Percentiles rank a stretch among this genome's conserved stretches.
Evolutionary conservation across 352 stramenopile genomes (phyloP).

Genomic region (Pythium dissotocum): DNA sequence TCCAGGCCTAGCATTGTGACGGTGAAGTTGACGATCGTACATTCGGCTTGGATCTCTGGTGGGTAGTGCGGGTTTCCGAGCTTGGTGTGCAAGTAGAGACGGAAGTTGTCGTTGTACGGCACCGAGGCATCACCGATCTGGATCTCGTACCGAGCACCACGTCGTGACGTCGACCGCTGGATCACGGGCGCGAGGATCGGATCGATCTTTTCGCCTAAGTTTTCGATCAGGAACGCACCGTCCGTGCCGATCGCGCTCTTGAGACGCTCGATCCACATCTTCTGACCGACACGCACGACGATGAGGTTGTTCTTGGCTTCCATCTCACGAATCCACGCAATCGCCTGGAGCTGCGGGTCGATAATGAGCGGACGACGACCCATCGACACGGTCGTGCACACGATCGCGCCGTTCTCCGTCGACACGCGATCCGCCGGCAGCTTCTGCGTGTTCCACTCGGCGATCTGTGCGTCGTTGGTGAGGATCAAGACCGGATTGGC

Average conservation of each 20-base stretch:
- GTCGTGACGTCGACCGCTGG: conserved; percentile 92
- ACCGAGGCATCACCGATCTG: conserved; percentile 94
- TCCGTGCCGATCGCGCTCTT: conserved; percentile 93
- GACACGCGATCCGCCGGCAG: conserved; percentile 92
- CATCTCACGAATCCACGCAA: conserved; percentile 93
- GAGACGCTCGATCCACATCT: conserved; percentile 93
- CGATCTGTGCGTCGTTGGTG: conserved; percentile 91
- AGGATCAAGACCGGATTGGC: conserved; percentile 90
- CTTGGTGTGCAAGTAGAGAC: conserved; percentile 95
- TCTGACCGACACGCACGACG: conserved; percentile 94
- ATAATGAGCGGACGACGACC: conserved; percentile 92
- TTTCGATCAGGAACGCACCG: conserved; percentile 93
- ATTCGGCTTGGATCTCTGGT: conserved; percentile 94
- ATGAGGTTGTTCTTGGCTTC: conserved; percentile 91
- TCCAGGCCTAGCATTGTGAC: conserved; percentile 92
- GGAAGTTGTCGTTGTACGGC: conserved; percentile 94
- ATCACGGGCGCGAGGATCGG: conserved; percentile 93
- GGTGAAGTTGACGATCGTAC: conserved; percentile 95
- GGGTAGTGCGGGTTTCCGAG: conserved; percentile 94
- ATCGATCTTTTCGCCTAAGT: conserved; percentile 94
- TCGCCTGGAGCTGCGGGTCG: conserved; percentile 93
- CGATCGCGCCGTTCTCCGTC: conserved; percentile 93
- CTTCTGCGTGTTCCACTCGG: conserved; percentile 93
- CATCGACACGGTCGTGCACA: conserved; percentile 90
- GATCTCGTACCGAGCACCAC: conserved; percentile 92